Evolutionary conservation across 73 alveolate genomes (phyloP), one percentile per base, ranked within the genome.

Genomic region (Tetrahymena thermophila): DNA sequence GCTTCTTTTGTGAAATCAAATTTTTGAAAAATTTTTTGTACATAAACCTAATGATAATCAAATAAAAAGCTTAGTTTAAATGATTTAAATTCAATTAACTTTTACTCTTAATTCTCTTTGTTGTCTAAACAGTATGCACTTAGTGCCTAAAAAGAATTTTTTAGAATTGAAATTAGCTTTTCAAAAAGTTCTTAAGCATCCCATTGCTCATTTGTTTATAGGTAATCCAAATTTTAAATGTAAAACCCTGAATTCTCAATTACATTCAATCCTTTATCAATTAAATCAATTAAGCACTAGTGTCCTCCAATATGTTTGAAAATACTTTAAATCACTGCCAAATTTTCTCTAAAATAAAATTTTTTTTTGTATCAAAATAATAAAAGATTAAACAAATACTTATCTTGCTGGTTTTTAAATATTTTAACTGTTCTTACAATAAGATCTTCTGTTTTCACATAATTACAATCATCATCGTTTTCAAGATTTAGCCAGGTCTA

Each of bases 401-500:
- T 71, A 34, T 71, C 89, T 71, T 71, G 37, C 37, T 71, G 37
- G 23, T 71, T 71, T 71, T 71, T 71, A 71, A 71, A 71, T 71
- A 71, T 71, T 71, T 71, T 71, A 25, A 71, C 89, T 19, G 37
- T 71, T 71, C 37, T 71, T 17, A 71, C 35, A 23, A 71, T 71
- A 42, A 71, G 11, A 19, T 71, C 89, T 71, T 71, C 89, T 2
- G 89, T 71, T 31, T 71, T 71, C 4, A 71, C 37, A n/a, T 71
- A 71, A 71, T 71, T 71, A 71, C n/a, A 71, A 31, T 71, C 89
- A 71, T 71, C 89, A 13, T 71, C 89, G 11, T 94, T 94, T 85
- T 94, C 96, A 15, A 94, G 71, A 38, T 83, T 44, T 16, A 93
- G 95, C 95, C 95, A 93, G 3, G 95, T 57, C 42, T 93, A 38